Evolutionary conservation across 1,139 yeast species (phyloP).

Genomic region (Suhomyces chickasaworum): DNA sequence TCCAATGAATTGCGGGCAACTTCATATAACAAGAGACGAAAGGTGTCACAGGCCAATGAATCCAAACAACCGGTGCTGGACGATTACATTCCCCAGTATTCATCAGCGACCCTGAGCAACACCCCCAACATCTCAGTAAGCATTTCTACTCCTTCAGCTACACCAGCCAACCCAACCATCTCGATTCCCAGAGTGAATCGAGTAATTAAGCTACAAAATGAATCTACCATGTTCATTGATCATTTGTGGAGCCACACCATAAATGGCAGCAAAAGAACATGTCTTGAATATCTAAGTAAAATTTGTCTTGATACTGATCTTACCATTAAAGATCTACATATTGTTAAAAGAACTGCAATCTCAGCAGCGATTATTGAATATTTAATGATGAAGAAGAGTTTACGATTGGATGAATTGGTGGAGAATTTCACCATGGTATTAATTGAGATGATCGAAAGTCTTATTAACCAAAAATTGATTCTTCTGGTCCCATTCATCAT

Average conservation of each 20-base stretch:
- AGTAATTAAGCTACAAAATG: conserved; percentile 34
- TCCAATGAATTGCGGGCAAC: conserved; percentile 40
- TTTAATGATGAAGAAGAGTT: conserved; percentile 43
- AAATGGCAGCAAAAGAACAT: conserved; percentile 51
- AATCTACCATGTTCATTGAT: conserved; percentile 39
- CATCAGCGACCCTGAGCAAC: neutral
- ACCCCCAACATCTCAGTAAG: conserved; percentile 6
- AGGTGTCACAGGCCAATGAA: conserved; percentile 2
- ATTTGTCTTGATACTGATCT: conserved; percentile 44
- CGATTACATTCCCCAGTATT: neutral
- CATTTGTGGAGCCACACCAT: conserved; percentile 44
- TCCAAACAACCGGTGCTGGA: neutral
- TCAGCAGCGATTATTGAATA: conserved; percentile 37
- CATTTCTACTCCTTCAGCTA: conserved; percentile 3
- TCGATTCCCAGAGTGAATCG: conserved; percentile 1
- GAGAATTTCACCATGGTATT: conserved; percentile 43
- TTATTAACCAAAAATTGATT: conserved; percentile 28
- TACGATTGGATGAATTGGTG: conserved; percentile 48
- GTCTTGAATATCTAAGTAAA: conserved; percentile 52
- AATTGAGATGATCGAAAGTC: conserved; percentile 32
- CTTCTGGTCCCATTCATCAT: conserved; percentile 57
- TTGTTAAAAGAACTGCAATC: conserved; percentile 34
- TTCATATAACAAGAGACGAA: conserved; percentile 17
- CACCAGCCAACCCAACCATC: neutral
- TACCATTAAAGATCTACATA: conserved; percentile 29